Evolutionary conservation across 805 yeast genomes (phyloP).

Genomic region (Starmerella vitae): DNA sequence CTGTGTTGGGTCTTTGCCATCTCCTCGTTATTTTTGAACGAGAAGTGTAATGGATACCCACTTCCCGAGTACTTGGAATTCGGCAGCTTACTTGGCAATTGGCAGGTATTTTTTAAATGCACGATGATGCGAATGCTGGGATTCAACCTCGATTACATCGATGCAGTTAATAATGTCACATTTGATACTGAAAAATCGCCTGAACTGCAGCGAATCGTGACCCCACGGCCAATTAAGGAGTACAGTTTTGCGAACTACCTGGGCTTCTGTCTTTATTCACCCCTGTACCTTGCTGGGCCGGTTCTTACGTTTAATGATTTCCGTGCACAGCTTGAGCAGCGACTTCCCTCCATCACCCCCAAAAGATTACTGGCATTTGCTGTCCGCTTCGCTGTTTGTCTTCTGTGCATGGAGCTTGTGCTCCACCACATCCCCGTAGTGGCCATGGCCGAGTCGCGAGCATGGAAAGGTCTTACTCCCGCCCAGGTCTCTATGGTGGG

Average conservation of each 20-base stretch:
- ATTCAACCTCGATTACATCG: slow-evolving; percentile 57
- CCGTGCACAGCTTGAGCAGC: slow-evolving; percentile 45
- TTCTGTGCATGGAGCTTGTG: slow-evolving; percentile 76
- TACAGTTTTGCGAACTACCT: slow-evolving; percentile 55
- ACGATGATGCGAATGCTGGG: slow-evolving; percentile 73
- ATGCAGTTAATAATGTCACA: slow-evolving; percentile 27
- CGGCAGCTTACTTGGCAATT: slow-evolving; percentile 67
- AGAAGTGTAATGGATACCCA: slow-evolving; percentile 40
- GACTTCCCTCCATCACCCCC: slow-evolving; percentile 45
- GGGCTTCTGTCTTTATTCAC: slow-evolving; percentile 71
- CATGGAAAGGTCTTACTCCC: slow-evolving; percentile 83
- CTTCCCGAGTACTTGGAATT: slow-evolving; percentile 48
- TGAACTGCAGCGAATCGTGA: slow-evolving; percentile 26
- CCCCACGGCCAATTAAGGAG: slow-evolving; percentile 46
- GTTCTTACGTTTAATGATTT: slow-evolving; percentile 86
- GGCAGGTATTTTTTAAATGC: slow-evolving; percentile 95
- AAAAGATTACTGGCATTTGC: slow-evolving; percentile 49
- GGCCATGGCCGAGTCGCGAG: slow-evolving; percentile 77
- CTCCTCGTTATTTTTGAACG: slow-evolving; percentile 65
- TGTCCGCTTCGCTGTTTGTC: slow-evolving; percentile 52
- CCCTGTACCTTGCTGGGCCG: slow-evolving; percentile 91
- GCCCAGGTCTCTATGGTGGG: slow-evolving; percentile 94
- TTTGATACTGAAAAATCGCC: slow-evolving; percentile 32
- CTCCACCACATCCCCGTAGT: slow-evolving; percentile 85
- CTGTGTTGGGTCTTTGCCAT: slow-evolving; percentile 69